Evolutionary conservation across 805 yeast genomes (phyloP).

Genomic region (Myxozyma lipomycoides): DNA sequence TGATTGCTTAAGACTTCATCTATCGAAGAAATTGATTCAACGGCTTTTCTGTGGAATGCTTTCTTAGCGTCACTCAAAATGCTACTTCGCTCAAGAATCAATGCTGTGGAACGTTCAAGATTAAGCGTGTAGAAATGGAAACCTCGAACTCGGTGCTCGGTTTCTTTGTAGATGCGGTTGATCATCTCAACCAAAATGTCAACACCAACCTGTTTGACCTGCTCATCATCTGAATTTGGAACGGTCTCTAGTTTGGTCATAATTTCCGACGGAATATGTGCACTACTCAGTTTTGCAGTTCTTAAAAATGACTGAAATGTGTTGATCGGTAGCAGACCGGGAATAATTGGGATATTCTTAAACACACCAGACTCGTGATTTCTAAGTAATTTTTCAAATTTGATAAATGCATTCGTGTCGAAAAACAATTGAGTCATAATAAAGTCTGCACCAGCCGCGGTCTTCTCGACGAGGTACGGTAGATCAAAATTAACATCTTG

Average conservation of each 20-base stretch:
- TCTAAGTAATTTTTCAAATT: conserved; percentile 49
- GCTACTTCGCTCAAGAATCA: conserved; percentile 62
- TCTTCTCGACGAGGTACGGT: conserved; percentile 75
- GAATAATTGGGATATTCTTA: conserved; percentile 57
- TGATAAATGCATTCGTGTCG: conserved; percentile 72
- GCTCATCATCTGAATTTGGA: conserved; percentile 67
- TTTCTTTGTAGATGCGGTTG: conserved; percentile 49
- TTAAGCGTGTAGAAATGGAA: conserved; percentile 91
- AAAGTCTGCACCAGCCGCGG: conserved; percentile 93
- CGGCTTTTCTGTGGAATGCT: conserved; percentile 14
- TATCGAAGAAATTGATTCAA: conserved; percentile 64
- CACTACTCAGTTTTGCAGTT: conserved; percentile 86
- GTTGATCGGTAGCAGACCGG: conserved; percentile 90
- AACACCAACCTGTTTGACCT: conserved; percentile 80
- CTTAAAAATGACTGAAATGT: conserved; percentile 77
- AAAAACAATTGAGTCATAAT: conserved; percentile 87
- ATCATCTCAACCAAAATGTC: conserved; percentile 63
- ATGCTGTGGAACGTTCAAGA: conserved; percentile 87
- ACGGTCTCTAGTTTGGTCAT: conserved; percentile 52
- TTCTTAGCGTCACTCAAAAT: conserved; percentile 39
- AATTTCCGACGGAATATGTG: conserved; percentile 64
- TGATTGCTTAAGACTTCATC: conserved; percentile 83
- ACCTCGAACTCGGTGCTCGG: conserved; percentile 63
- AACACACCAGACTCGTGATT: conserved; percentile 39
- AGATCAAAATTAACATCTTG: conserved; percentile 69